Evolutionary conservation across 2,329 filamentous ascomycete genomes (phyloP).

Genomic region (Coniosporium tulheliwenetii): DNA sequence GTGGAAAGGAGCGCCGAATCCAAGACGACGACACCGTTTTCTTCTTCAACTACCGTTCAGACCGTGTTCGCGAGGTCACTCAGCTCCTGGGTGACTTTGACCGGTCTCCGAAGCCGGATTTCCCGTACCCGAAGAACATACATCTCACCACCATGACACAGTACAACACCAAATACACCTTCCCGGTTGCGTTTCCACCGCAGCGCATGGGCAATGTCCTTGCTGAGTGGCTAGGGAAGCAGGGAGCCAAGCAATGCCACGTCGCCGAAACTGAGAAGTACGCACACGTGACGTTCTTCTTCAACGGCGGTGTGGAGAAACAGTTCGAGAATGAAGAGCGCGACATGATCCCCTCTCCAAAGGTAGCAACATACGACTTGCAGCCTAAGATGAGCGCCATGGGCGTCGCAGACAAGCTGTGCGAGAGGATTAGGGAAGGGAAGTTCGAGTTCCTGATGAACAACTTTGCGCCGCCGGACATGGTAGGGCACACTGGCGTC

Average conservation of each 20-base stretch:
- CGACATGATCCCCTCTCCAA: slow-evolving; percentile 88
- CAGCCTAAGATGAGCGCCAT: slow-evolving; percentile 93
- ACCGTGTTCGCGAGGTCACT: slow-evolving; percentile 90
- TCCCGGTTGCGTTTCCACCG: slow-evolving; percentile 81
- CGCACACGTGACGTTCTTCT: slow-evolving; percentile 98
- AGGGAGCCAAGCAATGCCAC: slow-evolving; percentile 84
- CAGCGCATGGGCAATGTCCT: slow-evolving; percentile 98
- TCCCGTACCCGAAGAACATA: slow-evolving; percentile 83
- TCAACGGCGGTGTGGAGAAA: slow-evolving; percentile 97
- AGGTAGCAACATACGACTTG: slow-evolving; percentile 88
- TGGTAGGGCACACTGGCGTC: slow-evolving; percentile 97
- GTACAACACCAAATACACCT: slow-evolving; percentile 92
- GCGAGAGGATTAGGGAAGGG: slow-evolving; percentile 69
- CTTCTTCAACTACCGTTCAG: slow-evolving; percentile 99
- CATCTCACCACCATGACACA: slow-evolving; percentile 90
- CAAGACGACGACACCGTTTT: slow-evolving; percentile 90
- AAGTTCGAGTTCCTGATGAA: slow-evolving; percentile 98
- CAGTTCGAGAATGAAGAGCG: slow-evolving; percentile 82
- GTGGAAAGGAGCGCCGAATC: slow-evolving; percentile 71
- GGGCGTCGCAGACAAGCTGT: slow-evolving; percentile 76
- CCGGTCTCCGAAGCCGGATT: slow-evolving; percentile 77
- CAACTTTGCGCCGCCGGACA: slow-evolving; percentile 98
- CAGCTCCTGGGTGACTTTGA: slow-evolving; percentile 88
- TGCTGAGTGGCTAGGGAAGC: slow-evolving; percentile 86
- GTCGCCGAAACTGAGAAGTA: slow-evolving; percentile 99